phyloP scores from a whole-genome alignment of 345 rosid species.

The Mangifera indica region DNA sequence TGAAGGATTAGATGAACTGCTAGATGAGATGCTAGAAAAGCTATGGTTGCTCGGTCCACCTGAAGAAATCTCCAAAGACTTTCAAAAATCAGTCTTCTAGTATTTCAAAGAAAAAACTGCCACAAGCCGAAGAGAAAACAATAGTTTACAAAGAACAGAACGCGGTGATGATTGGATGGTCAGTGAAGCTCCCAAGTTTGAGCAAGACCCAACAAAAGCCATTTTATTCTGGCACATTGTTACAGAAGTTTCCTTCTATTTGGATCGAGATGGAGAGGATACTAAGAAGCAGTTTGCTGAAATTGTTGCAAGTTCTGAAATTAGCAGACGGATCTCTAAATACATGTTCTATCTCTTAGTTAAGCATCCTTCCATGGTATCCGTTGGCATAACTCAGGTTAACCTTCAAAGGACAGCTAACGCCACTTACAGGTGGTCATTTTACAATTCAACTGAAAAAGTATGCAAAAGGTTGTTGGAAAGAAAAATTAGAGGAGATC shows the following conservation, averaged over 20 bases:
- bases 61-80: background rate
- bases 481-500: no score
- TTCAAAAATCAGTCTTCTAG: background rate
- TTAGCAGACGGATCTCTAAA: background rate
- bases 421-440: background rate
- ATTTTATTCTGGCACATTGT: background rate
- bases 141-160: no score
- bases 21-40: no score
- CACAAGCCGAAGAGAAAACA: no score
- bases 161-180: no score
- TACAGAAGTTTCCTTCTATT: constrained; percentile 1
- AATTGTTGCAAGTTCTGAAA: background rate
- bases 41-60: no score
- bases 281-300: background rate
- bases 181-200: no score
- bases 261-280: background rate
- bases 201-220: background rate
- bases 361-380: background rate
- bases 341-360: constrained; percentile 17
- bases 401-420: background rate
- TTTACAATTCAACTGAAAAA: no score
- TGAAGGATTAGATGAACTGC: no score
- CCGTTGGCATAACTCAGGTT: no score
- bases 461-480: no score
- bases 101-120: no score